Evolutionary conservation across 805 yeast genomes (phyloP).

Genomic region (Kluyveromyces starmeri): DNA sequence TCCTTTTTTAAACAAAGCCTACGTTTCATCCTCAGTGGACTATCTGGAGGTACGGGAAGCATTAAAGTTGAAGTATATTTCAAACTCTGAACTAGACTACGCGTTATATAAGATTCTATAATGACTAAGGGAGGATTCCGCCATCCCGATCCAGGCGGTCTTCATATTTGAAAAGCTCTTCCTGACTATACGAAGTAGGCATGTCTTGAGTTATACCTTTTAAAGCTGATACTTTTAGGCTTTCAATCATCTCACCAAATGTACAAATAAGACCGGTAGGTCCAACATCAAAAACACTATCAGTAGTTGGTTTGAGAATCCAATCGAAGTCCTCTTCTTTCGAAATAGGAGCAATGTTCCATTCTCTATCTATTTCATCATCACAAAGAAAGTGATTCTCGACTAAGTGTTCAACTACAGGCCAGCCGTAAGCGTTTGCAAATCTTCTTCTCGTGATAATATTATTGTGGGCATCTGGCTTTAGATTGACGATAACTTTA

Average conservation of each 20-base stretch:
- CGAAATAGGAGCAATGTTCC: constrained; percentile 7
- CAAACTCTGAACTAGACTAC: constrained; percentile 31
- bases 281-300: constrained; percentile 42
- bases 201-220: constrained; percentile 8
- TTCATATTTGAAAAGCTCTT: constrained; percentile 9
- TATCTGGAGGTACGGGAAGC: constrained; percentile 3
- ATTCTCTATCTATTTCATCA: constrained; percentile 10
- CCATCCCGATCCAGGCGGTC: constrained; percentile 5
- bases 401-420: constrained; percentile 61
- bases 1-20: constrained; percentile 15
- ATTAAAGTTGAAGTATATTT: constrained; percentile 10
- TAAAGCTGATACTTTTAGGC: constrained; percentile 25
- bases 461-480: constrained; percentile 74
- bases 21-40: constrained; percentile 10
- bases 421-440: constrained; percentile 82
- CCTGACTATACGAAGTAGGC: constrained; percentile 9
- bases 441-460: constrained; percentile 63
- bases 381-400: constrained; percentile 44
- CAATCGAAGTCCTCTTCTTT: constrained; percentile 34
- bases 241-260: constrained; percentile 49
- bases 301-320: constrained; percentile 36
- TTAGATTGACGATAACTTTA: constrained; percentile 54
- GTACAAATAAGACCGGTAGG: constrained; percentile 65
- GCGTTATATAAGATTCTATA: constrained; percentile 28
- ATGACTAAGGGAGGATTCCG: not conserved